phyloP scores from a whole-genome alignment of 2,329 filamentous ascomycete species.

The Biscogniauxia marginata region DNA sequence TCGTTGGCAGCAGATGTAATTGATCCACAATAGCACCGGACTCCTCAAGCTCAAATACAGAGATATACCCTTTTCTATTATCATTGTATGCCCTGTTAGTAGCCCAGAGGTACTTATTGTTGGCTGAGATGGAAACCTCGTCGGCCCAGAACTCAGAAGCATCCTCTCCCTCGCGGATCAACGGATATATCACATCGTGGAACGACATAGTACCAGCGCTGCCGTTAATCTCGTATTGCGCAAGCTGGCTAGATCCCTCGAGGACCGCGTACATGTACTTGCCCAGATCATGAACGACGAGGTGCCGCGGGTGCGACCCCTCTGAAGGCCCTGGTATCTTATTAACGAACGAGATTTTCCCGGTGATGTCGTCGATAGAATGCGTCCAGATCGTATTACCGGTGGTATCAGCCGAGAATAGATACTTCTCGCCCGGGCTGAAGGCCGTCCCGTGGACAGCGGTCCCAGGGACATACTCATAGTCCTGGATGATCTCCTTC shows the following conservation, averaged over 20 bases:
- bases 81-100: conserved; percentile 23
- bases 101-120: conserved; percentile 31
- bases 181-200: conserved; percentile 14
- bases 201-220: conserved; percentile 8
- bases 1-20: conserved; percentile 32
- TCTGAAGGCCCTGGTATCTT: conserved; percentile 13
- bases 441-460: conserved; percentile 49
- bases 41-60: conserved; percentile 29
- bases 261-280: conserved; percentile 27
- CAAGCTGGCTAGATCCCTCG: conserved; percentile 27
- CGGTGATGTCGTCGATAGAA: conserved; percentile 17
- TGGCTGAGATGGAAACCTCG: conserved; percentile 31
- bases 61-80: conserved; percentile 32
- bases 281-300: conserved; percentile 25
- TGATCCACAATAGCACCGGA: conserved; percentile 30
- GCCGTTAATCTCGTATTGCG: conserved; percentile 18
- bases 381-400: conserved; percentile 43
- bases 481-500: conserved; percentile 42
- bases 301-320: conserved; percentile 28
- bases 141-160: conserved; percentile 32
- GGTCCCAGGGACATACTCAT: conserved; percentile 41
- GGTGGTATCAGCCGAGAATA: conserved; percentile 48
- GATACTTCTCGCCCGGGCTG: conserved; percentile 40
- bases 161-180: conserved; percentile 23
- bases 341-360: conserved; percentile 11